These are phyloP conservation scores for Trichomonascaceae sp. DNA, from an alignment of 1,139 yeast species.

Conservation along the genomic window DNA sequence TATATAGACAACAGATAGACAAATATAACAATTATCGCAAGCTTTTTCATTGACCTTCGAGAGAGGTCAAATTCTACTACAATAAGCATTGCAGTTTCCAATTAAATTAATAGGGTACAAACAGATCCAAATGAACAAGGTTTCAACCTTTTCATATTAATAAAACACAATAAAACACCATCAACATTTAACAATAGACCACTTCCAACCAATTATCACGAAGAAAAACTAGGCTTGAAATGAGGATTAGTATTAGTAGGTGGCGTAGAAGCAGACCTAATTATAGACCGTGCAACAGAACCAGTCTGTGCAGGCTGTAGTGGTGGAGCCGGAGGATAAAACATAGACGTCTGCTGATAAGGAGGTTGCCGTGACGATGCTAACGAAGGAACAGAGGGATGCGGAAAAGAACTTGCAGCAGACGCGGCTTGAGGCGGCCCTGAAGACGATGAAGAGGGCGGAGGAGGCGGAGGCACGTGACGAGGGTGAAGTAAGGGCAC, in stretches of 20 bases:
- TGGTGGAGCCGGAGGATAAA: constrained; percentile 10
- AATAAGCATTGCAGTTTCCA: not conserved
- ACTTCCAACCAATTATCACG: not conserved
- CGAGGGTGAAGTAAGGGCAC: constrained; percentile 14
- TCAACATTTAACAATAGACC: not conserved
- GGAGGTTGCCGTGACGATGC: constrained; percentile 12
- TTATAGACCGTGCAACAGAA: constrained; percentile 11
- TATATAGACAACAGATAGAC: not conserved
- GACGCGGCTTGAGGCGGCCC: constrained; percentile 6
- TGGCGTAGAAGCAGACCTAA: constrained; percentile 11
- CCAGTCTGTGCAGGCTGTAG: constrained; percentile 11
- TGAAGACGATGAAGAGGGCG: constrained; percentile 9
- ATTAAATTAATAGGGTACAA: not conserved
- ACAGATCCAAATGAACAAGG: not conserved
- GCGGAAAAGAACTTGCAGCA: constrained; percentile 10
- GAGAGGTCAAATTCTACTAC: not conserved
- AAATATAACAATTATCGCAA: not conserved
- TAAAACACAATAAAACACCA: not conserved
- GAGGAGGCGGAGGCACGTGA: constrained; percentile 17
- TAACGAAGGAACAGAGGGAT: constrained; percentile 17
- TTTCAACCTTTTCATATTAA: not conserved
- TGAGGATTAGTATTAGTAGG: constrained; percentile 13
- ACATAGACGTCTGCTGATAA: not conserved
- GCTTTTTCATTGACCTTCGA: not conserved
- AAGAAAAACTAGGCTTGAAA: not conserved